phyloP scores from a whole-genome alignment of 169 alveolate species.

The Eimeria praecox region DNA sequence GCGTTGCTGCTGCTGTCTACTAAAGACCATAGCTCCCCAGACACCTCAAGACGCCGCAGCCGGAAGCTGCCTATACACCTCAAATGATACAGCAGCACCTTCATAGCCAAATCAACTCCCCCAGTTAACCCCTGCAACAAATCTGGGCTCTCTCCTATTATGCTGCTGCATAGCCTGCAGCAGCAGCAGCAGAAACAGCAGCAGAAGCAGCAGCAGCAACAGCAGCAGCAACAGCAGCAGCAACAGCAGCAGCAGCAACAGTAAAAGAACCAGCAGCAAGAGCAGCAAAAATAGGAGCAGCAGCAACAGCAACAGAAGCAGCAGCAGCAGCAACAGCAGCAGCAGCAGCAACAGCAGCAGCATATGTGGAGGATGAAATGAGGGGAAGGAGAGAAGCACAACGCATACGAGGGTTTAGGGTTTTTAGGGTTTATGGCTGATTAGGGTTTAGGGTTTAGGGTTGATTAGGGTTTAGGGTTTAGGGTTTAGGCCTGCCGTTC shows the following conservation, averaged over 20 bases:
- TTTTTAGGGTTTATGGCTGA: not conserved
- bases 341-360: slow-evolving; percentile 27
- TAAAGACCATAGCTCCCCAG: slow-evolving; percentile 9
- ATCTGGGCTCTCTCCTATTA: not conserved
- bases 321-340: slow-evolving; percentile 24
- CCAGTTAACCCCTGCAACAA: not conserved
- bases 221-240: slow-evolving; percentile 13
- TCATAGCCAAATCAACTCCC: not conserved
- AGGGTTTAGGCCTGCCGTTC: slow-evolving; percentile 28
- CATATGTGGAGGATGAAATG: not conserved
- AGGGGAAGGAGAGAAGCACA: not conserved
- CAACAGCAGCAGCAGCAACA: slow-evolving; percentile 40
- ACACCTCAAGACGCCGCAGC: not conserved
- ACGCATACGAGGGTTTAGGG: not conserved
- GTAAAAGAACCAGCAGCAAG: slow-evolving; percentile 10
- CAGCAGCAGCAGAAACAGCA: slow-evolving; percentile 43
- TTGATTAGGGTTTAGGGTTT: not conserved
- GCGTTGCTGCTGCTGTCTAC: not conserved
- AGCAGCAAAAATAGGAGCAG: not conserved
- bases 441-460: slow-evolving; percentile 8
- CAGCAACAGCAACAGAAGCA: slow-evolving; percentile 39
- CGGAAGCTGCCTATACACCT: slow-evolving; percentile 21
- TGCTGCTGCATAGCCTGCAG: slow-evolving; percentile 11
- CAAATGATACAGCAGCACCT: not conserved
- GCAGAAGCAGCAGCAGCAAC: slow-evolving; percentile 29